Percentiles rank a stretch among this genome's conserved stretches.
These are phyloP conservation scores for Fragosphaeria purpurea DNA, from an alignment of 2,329 filamentous ascomycete genomes.

Conservation along the genomic window DNA sequence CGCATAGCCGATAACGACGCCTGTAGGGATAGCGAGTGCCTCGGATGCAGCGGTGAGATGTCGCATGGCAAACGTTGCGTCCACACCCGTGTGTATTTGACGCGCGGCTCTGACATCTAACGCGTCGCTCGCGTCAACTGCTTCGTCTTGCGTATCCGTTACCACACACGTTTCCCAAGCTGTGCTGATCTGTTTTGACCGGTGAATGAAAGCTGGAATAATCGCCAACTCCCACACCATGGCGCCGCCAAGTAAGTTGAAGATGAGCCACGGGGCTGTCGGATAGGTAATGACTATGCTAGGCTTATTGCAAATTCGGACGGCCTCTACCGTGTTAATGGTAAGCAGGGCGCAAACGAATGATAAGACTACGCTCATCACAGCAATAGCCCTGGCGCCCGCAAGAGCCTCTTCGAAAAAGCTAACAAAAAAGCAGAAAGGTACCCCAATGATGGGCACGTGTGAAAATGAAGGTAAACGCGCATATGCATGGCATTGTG, in stretches of 20 bases:
- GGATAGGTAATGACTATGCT: conserved; percentile 23
- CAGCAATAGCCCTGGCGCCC: conserved; percentile 29
- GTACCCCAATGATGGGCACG: conserved; percentile 35
- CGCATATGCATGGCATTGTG: conserved; percentile 40
- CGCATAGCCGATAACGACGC: conserved; percentile 37
- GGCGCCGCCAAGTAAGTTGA: conserved; percentile 38
- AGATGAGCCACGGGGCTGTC: conserved; percentile 34
- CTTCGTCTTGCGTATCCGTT: not conserved
- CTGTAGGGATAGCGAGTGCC: conserved; percentile 44
- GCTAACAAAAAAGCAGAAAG: conserved; percentile 39
- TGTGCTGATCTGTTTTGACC: conserved; percentile 26
- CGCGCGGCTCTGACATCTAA: too few relatives aligned
- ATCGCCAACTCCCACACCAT: conserved; percentile 43
- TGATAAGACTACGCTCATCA: conserved; percentile 32
- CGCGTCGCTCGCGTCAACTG: conserved; percentile 9
- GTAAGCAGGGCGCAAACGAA: conserved; percentile 39
- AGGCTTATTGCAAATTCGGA: conserved; percentile 28
- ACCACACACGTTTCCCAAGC: conserved; percentile 6
- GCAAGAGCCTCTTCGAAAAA: conserved; percentile 36
- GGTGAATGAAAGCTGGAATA: conserved; percentile 37
- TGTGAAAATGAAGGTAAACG: conserved; percentile 33
- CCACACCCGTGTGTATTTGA: too few relatives aligned
- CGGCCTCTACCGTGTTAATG: conserved; percentile 39
- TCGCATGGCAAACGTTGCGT: conserved; percentile 17
- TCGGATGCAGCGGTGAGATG: conserved; percentile 36